Base-by-base conservation (phyloP, 225 moss, liverwort and hornwort species). In the Sphagnum contortum region DNA sequence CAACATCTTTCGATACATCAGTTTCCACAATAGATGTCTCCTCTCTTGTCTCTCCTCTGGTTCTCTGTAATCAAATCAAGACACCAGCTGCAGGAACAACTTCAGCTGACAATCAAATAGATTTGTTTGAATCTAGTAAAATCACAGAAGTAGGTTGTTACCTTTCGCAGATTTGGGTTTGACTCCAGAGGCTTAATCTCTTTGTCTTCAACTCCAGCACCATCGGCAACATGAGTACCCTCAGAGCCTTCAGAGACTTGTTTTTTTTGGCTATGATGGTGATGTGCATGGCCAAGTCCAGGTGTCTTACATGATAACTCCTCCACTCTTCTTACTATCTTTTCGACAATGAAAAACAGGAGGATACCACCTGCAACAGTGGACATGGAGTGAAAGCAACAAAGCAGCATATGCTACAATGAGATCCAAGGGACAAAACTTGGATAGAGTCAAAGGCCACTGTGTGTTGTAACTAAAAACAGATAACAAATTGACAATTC, bases 311-410 rank as follows among this genome's bases (percentile, higher is more conserved):
- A 59, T 45, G 87, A 85, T 44, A 85, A 50, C 70, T 88, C 85
- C 79, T 98, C 96, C 48, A 81, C 80, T 61, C 81, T 71, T 72
- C 96, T 85, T 48, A 98, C 92, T 73, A 98, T 83, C 77, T 92
- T 98, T 73, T 98, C 96, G 71, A 98, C 83, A 50, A 90, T 59
- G 55, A 89, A 98, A 57, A 98, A 98, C 62, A 98, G 71, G 47
- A 98, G 64, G 45, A 98, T 92, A 65, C 92, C 96, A 63, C 87
- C 94, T 77, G 79, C 75, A 58, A 52, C 47, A 57, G 5, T 54
- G 44, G 29, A 29, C 29, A 29, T 29, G 29, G 29, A 29, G 29
- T 29, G 29, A 1, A 29, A 29, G 29, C 29, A 29, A 29, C 29
- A 29, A 29, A 29, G 29, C 29, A 29, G 0, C 29, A 29, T 29